Base-by-base conservation (phyloP, 2,329 filamentous ascomycete genomes). In the Neopestalotiopsis clavispora region DNA sequence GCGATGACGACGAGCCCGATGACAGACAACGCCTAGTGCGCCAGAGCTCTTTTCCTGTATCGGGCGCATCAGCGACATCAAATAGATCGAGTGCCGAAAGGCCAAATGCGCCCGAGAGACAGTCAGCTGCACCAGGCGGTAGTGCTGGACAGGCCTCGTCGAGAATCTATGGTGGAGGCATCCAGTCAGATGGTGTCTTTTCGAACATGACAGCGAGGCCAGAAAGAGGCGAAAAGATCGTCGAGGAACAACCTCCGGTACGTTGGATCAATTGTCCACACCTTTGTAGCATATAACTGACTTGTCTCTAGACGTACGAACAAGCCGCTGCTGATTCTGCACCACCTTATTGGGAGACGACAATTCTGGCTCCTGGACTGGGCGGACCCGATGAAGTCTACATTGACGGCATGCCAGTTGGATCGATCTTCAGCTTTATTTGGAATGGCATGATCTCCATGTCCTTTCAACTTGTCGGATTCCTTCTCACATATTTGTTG, bases 261-360 rank as follows among this genome's bases (percentile, higher is more conserved):
- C 73, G 94, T 89, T 28, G 14, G 28, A 2, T 23, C 6, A 38
- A 2, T n/a, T 23, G 17, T n/a, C 30, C 17, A 23, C 7, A 28
- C 17, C 62, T 32, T 30, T 40, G 52, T 4, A 5, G 49, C 30
- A 30, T 9, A 28, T 58, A 45, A 68, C 74, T 74, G 74, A 74
- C 82, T 84, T 77, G 85, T 78, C 61, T 70, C 17, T 75, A 98
- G 94, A 95, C 95, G 45, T 99, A 99, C 80, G 96, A 99, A 86
- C 95, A 98, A 89, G 96, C 96, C 17, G 96, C 96, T 3, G 95
- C 95, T 57, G 96, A 99, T 80, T 92, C 94, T 30, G 96, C 96
- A 62, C 96, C 96, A 1, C 96, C 96, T 0, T 99, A 99, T 82
- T 99, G 96, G 96, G 96, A 99, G 84, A 99, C 96, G 5, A 98